A percentile compares a stretch with the other conserved stretches of the same genome.
Conservation (phyloP, 352 stramenopile genomes). For the Globisporangium emineosum region DNA sequence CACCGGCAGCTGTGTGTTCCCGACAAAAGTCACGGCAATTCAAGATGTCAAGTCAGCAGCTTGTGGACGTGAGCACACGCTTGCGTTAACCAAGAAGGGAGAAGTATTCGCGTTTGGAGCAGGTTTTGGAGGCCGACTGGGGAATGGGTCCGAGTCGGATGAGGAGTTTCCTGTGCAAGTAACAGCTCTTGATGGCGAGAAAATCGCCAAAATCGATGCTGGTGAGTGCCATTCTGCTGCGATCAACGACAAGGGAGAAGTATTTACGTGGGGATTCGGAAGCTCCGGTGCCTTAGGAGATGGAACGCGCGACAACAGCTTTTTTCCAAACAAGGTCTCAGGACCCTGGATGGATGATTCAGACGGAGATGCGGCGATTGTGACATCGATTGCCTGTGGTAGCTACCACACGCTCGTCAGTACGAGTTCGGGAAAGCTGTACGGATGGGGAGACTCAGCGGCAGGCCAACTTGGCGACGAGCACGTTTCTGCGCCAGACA, state of each 20-base stretch:
- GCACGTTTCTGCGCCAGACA: constrained; percentile 37
- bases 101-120: constrained; percentile 71
- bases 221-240: constrained; percentile 82
- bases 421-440: constrained; percentile 48
- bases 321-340: constrained; percentile 37
- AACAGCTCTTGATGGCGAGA: constrained; percentile 27
- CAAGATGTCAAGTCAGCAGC: constrained; percentile 49
- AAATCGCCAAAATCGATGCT: constrained; percentile 54
- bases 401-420: constrained; percentile 72
- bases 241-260: constrained; percentile 50
- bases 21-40: constrained; percentile 52
- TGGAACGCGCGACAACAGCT: constrained; percentile 52
- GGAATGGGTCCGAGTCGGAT: constrained; percentile 59
- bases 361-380: constrained; percentile 8
- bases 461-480: constrained; percentile 66
- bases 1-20: constrained; percentile 57
- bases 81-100: constrained; percentile 52
- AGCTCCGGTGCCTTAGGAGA: constrained; percentile 74
- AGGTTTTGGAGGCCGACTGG: constrained; percentile 73
- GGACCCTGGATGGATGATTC: constrained; percentile 27
- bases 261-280: constrained; percentile 89
- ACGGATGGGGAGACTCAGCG: constrained; percentile 76
- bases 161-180: constrained; percentile 50
- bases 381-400: constrained; percentile 57
- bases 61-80: constrained; percentile 81